Evolutionary conservation across 2,329 filamentous ascomycete genomes (phyloP), one percentile per base, ranked within the genome.

Genomic region (Aspergillus calidoustus): DNA sequence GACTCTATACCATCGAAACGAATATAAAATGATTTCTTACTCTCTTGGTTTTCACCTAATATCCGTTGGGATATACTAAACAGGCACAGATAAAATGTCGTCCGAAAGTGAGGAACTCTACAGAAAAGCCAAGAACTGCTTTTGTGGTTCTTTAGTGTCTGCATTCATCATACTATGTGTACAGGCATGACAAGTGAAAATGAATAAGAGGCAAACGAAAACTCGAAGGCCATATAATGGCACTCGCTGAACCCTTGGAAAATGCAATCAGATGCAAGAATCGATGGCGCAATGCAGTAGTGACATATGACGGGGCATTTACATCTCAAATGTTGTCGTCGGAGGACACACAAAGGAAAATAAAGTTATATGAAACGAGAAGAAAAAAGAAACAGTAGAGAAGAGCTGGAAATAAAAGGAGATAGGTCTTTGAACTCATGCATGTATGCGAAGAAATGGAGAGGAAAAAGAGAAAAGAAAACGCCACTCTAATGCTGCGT

Each of bases 231-330:
- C 58, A 59, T 57, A 50, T 15, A 57, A 17, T 15, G 48, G 34
- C 44, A 64, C 53, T 66, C 66, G 66, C 66, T 68, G 60, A 65
- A 65, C 49, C 65, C 62, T 60, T 66, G 65, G 65, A 65, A 67
- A 66, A 68, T 68, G 66, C 66, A 54, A 61, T 47, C 52, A 57
- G 61, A 60, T 53, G 59, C 59, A 55, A 55, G 41, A 53, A 64
- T 60, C n/a, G 51, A 57, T 64, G 60, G 63, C 58, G 65, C 51
- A 50, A 66, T 62, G 66, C 63, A 64, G 49, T 28, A 64, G 49
- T 28, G 54, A 58, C 57, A 60, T 61, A 93, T 74, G 91, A 95
- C 74, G 94, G 90, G 47, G 48, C 77, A 94, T 98, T 76, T 94
- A 93, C 76, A 76, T 57, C 25, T 94, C 93, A 76, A 97, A 98